Evolutionary conservation across 2,329 filamentous ascomycete genomes (phyloP).

Genomic region (Stemphylium beticola): DNA sequence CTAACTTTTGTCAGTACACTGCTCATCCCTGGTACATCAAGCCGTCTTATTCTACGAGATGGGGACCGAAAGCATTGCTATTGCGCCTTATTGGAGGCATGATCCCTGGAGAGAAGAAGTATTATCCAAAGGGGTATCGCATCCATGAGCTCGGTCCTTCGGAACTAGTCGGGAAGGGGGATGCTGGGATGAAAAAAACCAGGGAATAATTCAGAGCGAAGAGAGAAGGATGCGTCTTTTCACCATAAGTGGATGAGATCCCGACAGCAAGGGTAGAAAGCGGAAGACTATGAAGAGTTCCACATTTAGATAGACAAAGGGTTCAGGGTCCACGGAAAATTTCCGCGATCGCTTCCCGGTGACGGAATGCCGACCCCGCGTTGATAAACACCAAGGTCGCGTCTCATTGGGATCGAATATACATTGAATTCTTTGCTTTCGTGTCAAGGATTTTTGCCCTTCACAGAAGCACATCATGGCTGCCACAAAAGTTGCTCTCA

Average conservation of each 20-base stretch:
- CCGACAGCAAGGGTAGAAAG: too few relatives aligned
- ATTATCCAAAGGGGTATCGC: conserved; percentile 60
- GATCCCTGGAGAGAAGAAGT: conserved; percentile 65
- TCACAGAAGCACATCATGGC: conserved; percentile 31
- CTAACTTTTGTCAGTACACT: conserved; percentile 24
- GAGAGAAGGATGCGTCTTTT: background rate
- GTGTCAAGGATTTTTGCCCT: background rate
- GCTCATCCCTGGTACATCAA: conserved; percentile 43
- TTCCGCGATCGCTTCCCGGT: conserved; percentile 3
- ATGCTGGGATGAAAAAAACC: background rate
- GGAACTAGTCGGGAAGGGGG: conserved; percentile 58
- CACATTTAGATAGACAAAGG: background rate
- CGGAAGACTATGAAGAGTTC: background rate
- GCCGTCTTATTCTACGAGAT: conserved; percentile 23
- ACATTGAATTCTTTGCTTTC: background rate
- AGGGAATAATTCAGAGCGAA: background rate
- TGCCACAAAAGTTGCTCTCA: conserved; percentile 54
- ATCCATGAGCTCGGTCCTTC: conserved; percentile 68
- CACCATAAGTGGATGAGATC: background rate
- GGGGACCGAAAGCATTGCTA: conserved; percentile 24
- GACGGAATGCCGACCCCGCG: conserved; percentile 7
- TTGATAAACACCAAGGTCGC: background rate
- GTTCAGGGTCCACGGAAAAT: background rate
- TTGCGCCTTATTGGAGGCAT: conserved; percentile 65
- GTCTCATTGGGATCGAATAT: background rate